Base-by-base conservation (phyloP, 192 early-diverging fungal species). In the Backusella tuberculispora region DNA sequence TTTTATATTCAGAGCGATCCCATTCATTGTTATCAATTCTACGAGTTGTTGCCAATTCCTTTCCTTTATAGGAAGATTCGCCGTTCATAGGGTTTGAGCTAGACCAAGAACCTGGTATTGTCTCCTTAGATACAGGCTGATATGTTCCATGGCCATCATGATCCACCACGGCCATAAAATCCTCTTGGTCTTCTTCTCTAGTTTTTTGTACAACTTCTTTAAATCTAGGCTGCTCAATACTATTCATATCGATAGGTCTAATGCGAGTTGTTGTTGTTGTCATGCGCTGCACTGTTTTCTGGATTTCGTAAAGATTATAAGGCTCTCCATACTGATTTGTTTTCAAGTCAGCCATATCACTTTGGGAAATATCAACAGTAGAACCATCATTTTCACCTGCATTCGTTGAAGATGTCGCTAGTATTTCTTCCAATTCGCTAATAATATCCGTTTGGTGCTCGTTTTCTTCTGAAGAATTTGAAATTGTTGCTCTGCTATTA, bases 181-280 rank as follows among this genome's bases (percentile, higher is more conserved):
- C 60, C 46, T 83, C 81, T 38, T 76, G 74, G 2, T 79, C 71
- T 13, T 77, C 72, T 66, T 79, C 77, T n/a, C 76, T 67, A 15
- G 65, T 75, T 46, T 71, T 78, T 44, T 79, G 56, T 17, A 74
- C 72, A 56, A 83, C 56, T 43, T 78, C 71, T 67, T 83, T 79
- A 2, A 69, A 66, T 24, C 50, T 48, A 26, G 53, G 45, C n/a
- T 53, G 78, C 10, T 74, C 60, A 41, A 6, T 15, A 12, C 76
- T 48, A 48, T 63, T 64, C 21, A 71, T 46, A 64, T 81, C 68
- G 4, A 82, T 45, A 4, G 81, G 81, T 44, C 77, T 70, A 46
- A 82, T 78, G 3, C 76, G 47, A 12, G 77, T 82, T 6, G 76
- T 82, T 41, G 42, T 71, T 5, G 66, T 78, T 12, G 74, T 78